Percentiles rank a stretch among this genome's conserved stretches.
Evolutionary conservation across 2,329 filamentous ascomycete genomes (phyloP).

Genomic region (Penicillium sp.): DNA sequence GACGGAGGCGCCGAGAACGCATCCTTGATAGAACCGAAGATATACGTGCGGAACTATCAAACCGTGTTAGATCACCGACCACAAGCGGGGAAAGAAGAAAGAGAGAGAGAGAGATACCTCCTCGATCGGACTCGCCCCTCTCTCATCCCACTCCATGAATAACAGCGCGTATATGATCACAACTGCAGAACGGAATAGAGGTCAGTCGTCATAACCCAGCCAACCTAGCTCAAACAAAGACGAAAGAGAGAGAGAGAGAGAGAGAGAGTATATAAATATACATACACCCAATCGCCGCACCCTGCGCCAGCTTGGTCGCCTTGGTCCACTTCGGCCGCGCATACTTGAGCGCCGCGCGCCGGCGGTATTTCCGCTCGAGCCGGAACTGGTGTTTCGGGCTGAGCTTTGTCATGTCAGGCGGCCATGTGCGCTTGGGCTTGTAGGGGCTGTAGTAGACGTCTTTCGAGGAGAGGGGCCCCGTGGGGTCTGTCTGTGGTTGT

Average conservation of each 20-base stretch:
- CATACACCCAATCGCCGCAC: constrained; percentile 57
- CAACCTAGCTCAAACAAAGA: not conserved
- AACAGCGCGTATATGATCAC: constrained; percentile 49
- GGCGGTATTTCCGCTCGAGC: constrained; percentile 69
- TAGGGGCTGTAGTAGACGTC: constrained; percentile 58
- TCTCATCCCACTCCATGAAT: constrained; percentile 52
- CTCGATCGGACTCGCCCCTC: constrained; percentile 44
- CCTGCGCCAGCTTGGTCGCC: constrained; percentile 62
- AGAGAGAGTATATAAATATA: constrained; percentile 24
- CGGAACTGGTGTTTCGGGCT: constrained; percentile 70
- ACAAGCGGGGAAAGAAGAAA: not conserved
- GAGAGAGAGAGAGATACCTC: constrained; percentile 33
- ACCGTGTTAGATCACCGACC: not conserved
- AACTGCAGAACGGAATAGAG: constrained; percentile 32
- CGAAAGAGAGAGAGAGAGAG: not conserved
- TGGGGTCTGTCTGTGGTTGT: not conserved
- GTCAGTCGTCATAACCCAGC: not conserved
- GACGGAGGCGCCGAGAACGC: constrained; percentile 41
- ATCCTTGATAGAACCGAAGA: constrained; percentile 38
- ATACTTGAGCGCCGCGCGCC: constrained; percentile 65
- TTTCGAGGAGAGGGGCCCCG: not conserved
- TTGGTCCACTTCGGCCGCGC: constrained; percentile 64
- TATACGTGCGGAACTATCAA: constrained; percentile 38
- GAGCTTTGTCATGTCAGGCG: constrained; percentile 66
- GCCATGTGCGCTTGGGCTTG: constrained; percentile 66